Evolutionary conservation across 208 protist genomes (phyloP).

Genomic region (Strigomonas oncopelti): DNA sequence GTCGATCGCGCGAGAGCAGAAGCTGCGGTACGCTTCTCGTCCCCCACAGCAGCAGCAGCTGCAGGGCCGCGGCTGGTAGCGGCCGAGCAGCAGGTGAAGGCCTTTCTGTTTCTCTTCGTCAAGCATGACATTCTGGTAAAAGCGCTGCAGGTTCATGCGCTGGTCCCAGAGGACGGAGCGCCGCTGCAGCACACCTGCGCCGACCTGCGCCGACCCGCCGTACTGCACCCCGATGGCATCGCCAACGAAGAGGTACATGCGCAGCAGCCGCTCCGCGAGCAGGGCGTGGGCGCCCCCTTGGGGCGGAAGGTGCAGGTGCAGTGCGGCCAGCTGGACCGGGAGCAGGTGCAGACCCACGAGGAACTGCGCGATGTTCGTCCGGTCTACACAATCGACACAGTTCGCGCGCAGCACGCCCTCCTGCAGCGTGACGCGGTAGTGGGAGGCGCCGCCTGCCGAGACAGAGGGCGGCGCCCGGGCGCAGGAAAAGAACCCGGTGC

Average conservation of each 20-base stretch:
- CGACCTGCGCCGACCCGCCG: slow-evolving; percentile 82
- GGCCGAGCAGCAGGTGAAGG: slow-evolving; percentile 83
- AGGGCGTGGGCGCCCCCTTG: slow-evolving; percentile 29
- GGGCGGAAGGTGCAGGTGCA: slow-evolving; percentile 42
- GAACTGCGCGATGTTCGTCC: slow-evolving; percentile 96
- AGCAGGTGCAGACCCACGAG: slow-evolving; percentile 85
- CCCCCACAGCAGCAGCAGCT: background rate
- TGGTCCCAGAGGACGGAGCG: slow-evolving; percentile 76
- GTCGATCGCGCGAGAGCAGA: slow-evolving; percentile 13
- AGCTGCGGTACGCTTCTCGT: background rate
- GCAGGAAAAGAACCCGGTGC: background rate
- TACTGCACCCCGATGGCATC: slow-evolving; percentile 87
- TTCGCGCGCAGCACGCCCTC: slow-evolving; percentile 93
- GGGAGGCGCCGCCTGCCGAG: background rate
- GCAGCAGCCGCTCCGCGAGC: slow-evolving; percentile 46
- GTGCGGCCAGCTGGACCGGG: slow-evolving; percentile 51
- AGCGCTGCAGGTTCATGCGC: slow-evolving; percentile 78
- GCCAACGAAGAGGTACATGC: slow-evolving; percentile 77
- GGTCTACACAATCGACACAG: slow-evolving; percentile 97
- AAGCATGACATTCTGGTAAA: slow-evolving; percentile 83
- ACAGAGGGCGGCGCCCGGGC: background rate
- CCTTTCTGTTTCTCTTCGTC: slow-evolving; percentile 76
- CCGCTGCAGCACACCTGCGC: slow-evolving; percentile 77
- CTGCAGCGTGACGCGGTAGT: slow-evolving; percentile 33
- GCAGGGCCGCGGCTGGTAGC: slow-evolving; percentile 39